Evolutionary conservation across 2,329 filamentous ascomycete species (phyloP).

Genomic region (Trichoderma sp.): DNA sequence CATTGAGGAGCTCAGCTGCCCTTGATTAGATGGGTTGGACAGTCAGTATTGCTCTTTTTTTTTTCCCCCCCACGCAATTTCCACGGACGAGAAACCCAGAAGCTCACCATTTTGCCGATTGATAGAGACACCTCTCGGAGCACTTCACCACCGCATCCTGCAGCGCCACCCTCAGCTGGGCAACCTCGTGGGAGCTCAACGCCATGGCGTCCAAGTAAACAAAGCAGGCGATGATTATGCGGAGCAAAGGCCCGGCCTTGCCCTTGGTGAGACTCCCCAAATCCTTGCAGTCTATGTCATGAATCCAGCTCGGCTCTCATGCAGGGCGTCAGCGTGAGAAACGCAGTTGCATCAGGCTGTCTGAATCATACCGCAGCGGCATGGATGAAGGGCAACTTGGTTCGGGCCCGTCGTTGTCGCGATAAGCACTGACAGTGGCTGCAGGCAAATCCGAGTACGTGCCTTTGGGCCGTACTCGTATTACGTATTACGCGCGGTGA

Average conservation of each 20-base stretch:
- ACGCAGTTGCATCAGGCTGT: background rate
- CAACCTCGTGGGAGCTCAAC: slow-evolving; percentile 53
- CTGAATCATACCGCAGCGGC: background rate
- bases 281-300: slow-evolving; percentile 2
- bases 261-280: background rate
- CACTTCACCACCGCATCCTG: slow-evolving; percentile 87
- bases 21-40: slow-evolving; percentile 44
- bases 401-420: background rate
- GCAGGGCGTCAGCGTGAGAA: background rate
- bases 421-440: slow-evolving; percentile 14
- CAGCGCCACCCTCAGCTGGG: slow-evolving; percentile 68
- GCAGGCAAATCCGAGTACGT: slow-evolving; percentile 10
- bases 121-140: slow-evolving; percentile 91
- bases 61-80: background rate
- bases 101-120: slow-evolving; percentile 87
- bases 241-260: background rate
- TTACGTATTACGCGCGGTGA: background rate
- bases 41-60: slow-evolving; percentile 1
- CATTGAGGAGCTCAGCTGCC: slow-evolving; percentile 90
- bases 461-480: slow-evolving; percentile 4
- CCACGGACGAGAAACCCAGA: background rate
- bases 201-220: slow-evolving; percentile 40
- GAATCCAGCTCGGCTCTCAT: background rate
- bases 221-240: background rate
- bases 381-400: background rate